A percentile compares a stretch with the other conserved stretches of the same genome.
These are phyloP conservation scores for Penicillium expansum DNA, from an alignment of 2,329 filamentous ascomycete genomes.

Conservation along the genomic window DNA sequence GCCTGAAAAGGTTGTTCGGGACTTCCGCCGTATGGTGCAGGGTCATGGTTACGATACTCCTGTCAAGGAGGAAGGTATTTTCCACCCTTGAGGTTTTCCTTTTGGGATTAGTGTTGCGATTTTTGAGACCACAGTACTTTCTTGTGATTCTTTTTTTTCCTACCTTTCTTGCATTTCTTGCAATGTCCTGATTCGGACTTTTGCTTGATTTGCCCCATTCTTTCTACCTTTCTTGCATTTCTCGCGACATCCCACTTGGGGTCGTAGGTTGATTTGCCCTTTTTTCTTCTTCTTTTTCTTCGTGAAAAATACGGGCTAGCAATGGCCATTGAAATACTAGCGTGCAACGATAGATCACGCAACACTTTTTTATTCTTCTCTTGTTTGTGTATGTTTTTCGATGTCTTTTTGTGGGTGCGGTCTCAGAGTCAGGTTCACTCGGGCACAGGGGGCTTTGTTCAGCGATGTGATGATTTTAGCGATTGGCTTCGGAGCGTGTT, in stretches of 20 bases:
- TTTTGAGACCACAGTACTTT: neutral
- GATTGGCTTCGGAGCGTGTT: constrained; percentile 16
- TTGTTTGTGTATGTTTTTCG: constrained; percentile 7
- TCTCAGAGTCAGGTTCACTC: constrained; percentile 3
- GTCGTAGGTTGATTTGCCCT: neutral
- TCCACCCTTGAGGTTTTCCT: constrained; percentile 10
- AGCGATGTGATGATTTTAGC: constrained; percentile 12
- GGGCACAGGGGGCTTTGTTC: constrained; percentile 2
- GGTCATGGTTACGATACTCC: constrained; percentile 61
- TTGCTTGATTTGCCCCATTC: neutral
- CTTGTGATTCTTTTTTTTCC: neutral
- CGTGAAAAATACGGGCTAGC: constrained; percentile 11
- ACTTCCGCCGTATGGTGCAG: constrained; percentile 87
- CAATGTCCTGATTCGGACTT: neutral
- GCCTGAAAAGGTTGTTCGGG: constrained; percentile 82
- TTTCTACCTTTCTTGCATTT: neutral
- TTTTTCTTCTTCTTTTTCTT: neutral
- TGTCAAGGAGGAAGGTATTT: constrained; percentile 34
- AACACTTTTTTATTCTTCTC: constrained; percentile 4
- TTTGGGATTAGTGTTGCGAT: neutral
- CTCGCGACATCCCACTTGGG: neutral
- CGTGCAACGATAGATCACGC: constrained; percentile 20
- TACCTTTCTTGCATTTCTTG: constrained; percentile 3
- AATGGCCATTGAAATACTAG: constrained; percentile 16
- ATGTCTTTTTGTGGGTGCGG: neutral